Evolutionary conservation across 169 alveolate genomes (phyloP).

Genomic region (Cystoisospora suis): DNA sequence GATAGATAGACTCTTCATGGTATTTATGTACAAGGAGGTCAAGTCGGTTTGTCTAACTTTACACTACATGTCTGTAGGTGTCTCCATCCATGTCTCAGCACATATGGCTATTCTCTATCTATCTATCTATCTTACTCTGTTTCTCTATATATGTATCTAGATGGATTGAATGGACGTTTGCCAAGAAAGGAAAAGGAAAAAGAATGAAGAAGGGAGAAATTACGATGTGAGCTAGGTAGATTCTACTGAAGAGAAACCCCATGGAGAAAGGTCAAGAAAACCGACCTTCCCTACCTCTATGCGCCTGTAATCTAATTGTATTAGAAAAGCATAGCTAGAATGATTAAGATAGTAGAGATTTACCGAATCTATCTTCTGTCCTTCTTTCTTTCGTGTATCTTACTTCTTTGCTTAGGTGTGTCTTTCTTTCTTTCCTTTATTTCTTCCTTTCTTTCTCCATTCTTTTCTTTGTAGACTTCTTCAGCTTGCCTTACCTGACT

Average conservation of each 20-base stretch:
- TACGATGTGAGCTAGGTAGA: not conserved
- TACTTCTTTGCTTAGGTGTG: too few relatives aligned
- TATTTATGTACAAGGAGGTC: not conserved
- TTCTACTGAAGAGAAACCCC: not conserved
- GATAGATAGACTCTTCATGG: not conserved
- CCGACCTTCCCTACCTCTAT: too few relatives aligned
- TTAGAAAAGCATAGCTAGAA: too few relatives aligned
- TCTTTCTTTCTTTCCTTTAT: too few relatives aligned
- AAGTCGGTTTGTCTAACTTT: too few relatives aligned
- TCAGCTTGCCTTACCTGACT: slow-evolving; percentile 58
- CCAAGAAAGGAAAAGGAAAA: not conserved
- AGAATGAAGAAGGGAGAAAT: not conserved
- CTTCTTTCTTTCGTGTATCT: too few relatives aligned
- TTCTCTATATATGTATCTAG: not conserved
- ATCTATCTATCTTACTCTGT: not conserved
- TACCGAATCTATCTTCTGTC: too few relatives aligned
- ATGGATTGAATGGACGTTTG: not conserved
- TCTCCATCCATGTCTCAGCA: not conserved
- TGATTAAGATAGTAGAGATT: too few relatives aligned
- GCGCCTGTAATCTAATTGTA: too few relatives aligned
- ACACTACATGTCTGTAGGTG: too few relatives aligned
- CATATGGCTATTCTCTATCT: not conserved
- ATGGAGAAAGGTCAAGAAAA: too few relatives aligned
- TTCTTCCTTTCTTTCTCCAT: too few relatives aligned
- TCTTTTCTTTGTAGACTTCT: slow-evolving; percentile 37